Conservation (phyloP, 352 stramenopile genomes). For the Pythium phragmiticola region DNA sequence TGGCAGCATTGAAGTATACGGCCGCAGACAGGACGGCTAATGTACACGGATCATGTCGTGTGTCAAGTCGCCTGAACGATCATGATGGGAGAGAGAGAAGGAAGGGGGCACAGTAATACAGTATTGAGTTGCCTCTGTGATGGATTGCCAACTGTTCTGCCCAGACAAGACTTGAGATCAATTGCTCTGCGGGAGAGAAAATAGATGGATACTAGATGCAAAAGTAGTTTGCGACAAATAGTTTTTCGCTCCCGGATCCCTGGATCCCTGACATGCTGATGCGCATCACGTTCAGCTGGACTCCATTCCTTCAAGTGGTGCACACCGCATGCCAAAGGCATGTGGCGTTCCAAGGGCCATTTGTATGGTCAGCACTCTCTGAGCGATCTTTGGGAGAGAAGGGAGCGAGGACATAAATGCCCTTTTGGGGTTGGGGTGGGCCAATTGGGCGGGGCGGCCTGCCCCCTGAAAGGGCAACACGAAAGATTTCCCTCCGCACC, state of each 20-base stretch:
- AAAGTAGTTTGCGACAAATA: slow-evolving; percentile 16
- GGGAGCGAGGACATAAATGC: background rate
- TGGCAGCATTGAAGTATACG: slow-evolving; percentile 16
- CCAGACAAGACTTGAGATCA: background rate
- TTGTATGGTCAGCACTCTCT: slow-evolving; percentile 5
- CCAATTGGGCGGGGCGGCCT: background rate
- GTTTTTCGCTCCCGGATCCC: slow-evolving; percentile 1
- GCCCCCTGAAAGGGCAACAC: slow-evolving; percentile 24
- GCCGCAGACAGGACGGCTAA: slow-evolving; percentile 10
- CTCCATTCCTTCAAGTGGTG: slow-evolving; percentile 4
- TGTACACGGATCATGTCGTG: slow-evolving; percentile 10
- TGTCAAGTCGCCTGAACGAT: slow-evolving; percentile 14
- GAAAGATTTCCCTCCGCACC: slow-evolving; percentile 20
- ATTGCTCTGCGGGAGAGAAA: slow-evolving; percentile 5
- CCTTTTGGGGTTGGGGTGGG: slow-evolving; percentile 8
- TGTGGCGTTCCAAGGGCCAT: no score
- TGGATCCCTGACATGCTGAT: background rate
- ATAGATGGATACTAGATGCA: slow-evolving; percentile 22
- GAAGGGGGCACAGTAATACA: background rate
- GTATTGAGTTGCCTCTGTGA: no score
- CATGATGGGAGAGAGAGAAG: background rate
- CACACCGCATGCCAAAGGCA: background rate
- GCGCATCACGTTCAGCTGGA: slow-evolving; percentile 15
- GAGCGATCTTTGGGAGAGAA: slow-evolving; percentile 7
- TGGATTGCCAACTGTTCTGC: no score